A percentile compares a stretch with the other conserved stretches of the same genome.
phyloP scores from a whole-genome alignment of 257 asterid species.

The Solanum chaucha region DNA sequence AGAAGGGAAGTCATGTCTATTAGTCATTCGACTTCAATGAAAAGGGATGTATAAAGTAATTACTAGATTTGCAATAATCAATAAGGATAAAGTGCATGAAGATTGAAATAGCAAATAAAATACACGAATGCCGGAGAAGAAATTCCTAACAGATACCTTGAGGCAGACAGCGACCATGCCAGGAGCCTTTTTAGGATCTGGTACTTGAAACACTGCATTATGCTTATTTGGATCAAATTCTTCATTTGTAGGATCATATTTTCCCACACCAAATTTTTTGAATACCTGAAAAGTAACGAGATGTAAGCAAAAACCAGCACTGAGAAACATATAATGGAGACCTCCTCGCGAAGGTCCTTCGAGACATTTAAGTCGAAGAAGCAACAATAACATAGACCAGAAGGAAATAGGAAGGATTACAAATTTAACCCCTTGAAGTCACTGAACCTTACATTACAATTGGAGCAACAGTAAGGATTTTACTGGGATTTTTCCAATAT shows the following conservation, averaged over 20 bases:
- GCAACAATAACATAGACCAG: not conserved
- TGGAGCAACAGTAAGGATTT: not conserved
- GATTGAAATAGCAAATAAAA: not conserved
- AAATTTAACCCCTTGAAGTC: not conserved
- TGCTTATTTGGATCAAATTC: constrained; percentile 95
- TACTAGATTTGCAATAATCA: not conserved
- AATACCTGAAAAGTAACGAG: too few species aligned
- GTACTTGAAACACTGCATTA: constrained; percentile 86
- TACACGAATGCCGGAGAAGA: not conserved
- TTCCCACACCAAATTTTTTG: too few species aligned
- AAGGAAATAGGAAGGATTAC: not conserved
- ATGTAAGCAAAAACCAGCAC: too few species aligned
- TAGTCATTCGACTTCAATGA: not conserved
- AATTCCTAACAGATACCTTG: constrained; percentile 39
- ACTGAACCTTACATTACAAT: not conserved
- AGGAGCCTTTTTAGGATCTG: constrained; percentile 80
- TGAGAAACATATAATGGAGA: not conserved
- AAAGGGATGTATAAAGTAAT: not conserved
- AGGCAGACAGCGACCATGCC: constrained; percentile 69
- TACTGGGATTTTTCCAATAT: not conserved
- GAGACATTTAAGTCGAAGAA: not conserved
- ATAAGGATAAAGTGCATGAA: not conserved
- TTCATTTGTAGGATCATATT: constrained; percentile 17
- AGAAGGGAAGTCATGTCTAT: not conserved
- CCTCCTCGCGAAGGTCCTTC: not conserved